A percentile compares a stretch with the other conserved stretches of the same genome.
Evolutionary conservation across 805 yeast genomes (phyloP).

Genomic region (Sporopachydermia quercuum): DNA sequence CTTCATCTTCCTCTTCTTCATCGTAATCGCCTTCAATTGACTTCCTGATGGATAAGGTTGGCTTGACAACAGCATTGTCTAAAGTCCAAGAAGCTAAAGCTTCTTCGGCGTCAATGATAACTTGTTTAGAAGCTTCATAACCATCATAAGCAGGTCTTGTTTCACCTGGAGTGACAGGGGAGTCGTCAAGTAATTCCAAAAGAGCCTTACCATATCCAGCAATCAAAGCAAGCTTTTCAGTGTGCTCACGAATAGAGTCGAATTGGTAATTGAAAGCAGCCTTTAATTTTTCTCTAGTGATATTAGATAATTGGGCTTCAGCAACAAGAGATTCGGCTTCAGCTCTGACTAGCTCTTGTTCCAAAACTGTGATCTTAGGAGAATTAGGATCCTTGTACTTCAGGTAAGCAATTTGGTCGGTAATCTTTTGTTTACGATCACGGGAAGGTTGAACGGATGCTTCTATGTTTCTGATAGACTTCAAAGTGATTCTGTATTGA

Average conservation of each 20-base stretch:
- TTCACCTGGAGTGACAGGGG: constrained; percentile 98
- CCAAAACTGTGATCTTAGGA: constrained; percentile 87
- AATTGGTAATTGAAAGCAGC: constrained; percentile 95
- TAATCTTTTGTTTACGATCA: constrained; percentile 93
- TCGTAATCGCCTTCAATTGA: constrained; percentile 48
- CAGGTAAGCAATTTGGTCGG: constrained; percentile 93
- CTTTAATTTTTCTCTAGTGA: constrained; percentile 95
- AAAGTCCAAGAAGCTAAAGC: constrained; percentile 95
- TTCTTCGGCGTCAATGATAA: constrained; percentile 91
- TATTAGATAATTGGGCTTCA: constrained; percentile 95
- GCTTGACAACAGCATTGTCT: constrained; percentile 90
- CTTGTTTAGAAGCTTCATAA: constrained; percentile 94
- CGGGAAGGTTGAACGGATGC: constrained; percentile 96
- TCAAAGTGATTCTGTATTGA: constrained; percentile 91
- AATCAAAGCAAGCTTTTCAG: constrained; percentile 92
- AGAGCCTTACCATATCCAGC: constrained; percentile 98
- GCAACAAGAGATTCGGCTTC: constrained; percentile 99
- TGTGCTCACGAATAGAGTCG: constrained; percentile 85
- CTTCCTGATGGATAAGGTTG: constrained; percentile 76
- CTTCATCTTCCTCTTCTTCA: constrained; percentile 30
- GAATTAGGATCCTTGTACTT: constrained; percentile 98
- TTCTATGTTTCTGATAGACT: constrained; percentile 91
- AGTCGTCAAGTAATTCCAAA: constrained; percentile 87
- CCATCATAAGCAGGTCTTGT: constrained; percentile 97
- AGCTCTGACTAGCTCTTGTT: constrained; percentile 97